A percentile compares a stretch with the other conserved stretches of the same genome.
Conservation (phyloP, 768 basidiomycete species). For the Russula sp. region DNA sequence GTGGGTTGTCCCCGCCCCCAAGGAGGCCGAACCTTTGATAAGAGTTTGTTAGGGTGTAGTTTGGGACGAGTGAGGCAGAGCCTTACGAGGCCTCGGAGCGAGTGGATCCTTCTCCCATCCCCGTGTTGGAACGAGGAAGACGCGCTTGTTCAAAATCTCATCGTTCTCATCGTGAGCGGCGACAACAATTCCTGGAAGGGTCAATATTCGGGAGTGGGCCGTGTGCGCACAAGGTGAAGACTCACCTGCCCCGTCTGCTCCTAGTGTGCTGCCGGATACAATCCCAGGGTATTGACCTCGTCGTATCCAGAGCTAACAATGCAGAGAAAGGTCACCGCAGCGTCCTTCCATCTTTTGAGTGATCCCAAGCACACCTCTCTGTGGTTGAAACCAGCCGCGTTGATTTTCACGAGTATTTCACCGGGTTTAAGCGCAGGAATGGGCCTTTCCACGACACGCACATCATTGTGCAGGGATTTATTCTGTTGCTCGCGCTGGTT, state of each 20-base stretch:
- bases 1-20: constrained; percentile 53
- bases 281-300: constrained; percentile 66
- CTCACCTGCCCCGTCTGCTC: constrained; percentile 71
- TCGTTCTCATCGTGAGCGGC: constrained; percentile 54
- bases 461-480: constrained; percentile 54
- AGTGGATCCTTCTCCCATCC: constrained; percentile 70
- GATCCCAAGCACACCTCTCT: neutral
- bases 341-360: neutral
- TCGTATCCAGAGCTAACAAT: constrained; percentile 68
- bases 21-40: constrained; percentile 60
- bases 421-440: constrained; percentile 44
- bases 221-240: neutral
- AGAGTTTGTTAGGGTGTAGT: neutral
- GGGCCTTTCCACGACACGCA: constrained; percentile 48
- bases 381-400: neutral
- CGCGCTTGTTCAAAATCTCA: constrained; percentile 56
- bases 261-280: constrained; percentile 55
- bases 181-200: constrained; percentile 54
- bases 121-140: constrained; percentile 71
- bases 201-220: neutral
- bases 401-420: neutral
- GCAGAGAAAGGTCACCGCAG: neutral
- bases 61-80: neutral
- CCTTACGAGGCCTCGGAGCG: constrained; percentile 59
- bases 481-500: neutral